These are phyloP conservation scores for Vaccinium darrowii DNA, from an alignment of 148 eudicot species.

Conservation along the genomic window DNA sequence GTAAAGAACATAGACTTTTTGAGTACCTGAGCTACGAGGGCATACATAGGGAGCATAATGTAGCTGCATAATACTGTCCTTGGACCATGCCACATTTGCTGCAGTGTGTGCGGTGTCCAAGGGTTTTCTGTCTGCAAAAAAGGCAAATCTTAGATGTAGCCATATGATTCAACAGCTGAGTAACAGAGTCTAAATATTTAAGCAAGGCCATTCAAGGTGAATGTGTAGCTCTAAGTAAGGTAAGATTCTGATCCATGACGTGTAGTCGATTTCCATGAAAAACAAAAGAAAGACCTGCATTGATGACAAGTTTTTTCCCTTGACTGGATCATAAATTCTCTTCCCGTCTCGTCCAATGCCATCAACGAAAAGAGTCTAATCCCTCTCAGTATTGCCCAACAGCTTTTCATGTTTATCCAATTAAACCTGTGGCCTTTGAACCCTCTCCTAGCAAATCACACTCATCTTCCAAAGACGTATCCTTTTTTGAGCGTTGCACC, in stretches of 20 bases:
- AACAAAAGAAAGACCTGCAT: constrained; percentile 55
- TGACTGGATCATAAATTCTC: constrained; percentile 67
- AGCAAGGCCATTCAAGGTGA: not conserved
- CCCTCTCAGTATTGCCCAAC: constrained; percentile 65
- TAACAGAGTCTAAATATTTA: not conserved
- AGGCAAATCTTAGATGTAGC: not conserved
- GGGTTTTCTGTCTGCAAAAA: constrained; percentile 86
- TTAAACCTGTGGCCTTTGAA: constrained; percentile 65
- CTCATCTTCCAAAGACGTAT: constrained; percentile 19
- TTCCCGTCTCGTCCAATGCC: constrained; percentile 74
- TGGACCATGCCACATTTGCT: constrained; percentile 66
- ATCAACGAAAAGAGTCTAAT: constrained; percentile 80
- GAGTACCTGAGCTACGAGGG: constrained; percentile 78
- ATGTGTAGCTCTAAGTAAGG: not conserved
- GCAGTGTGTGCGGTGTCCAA: constrained; percentile 85
- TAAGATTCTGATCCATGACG: not conserved
- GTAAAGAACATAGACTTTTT: not conserved
- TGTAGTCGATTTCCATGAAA: not conserved
- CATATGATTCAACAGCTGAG: not conserved
- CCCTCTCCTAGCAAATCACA: constrained; percentile 48
- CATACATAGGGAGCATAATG: constrained; percentile 75
- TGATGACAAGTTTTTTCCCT: constrained; percentile 94
- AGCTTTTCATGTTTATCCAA: constrained; percentile 82
- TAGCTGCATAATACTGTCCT: constrained; percentile 98
- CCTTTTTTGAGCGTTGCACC: constrained; percentile 36